Conservation (phyloP, 768 basidiomycete species). For the Phlegmacium glaucopus region DNA sequence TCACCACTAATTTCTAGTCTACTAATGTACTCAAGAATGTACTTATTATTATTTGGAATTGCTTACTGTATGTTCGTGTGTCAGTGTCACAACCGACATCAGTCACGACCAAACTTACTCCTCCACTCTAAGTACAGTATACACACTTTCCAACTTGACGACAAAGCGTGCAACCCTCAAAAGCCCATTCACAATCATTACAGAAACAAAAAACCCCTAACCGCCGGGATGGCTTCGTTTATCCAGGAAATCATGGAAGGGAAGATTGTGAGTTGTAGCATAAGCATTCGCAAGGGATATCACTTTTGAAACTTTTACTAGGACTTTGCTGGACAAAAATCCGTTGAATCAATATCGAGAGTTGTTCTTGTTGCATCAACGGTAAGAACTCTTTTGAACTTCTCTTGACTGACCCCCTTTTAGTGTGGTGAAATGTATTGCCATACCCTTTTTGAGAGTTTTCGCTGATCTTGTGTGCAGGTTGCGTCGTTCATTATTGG, state of each 20-base stretch:
- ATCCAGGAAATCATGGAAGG: slow-evolving; percentile 24
- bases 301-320: slow-evolving; percentile 17
- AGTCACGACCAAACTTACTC: no score
- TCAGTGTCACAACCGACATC: no score
- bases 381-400: slow-evolving; percentile 29
- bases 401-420: no score
- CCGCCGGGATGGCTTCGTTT: no score
- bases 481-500: slow-evolving; percentile 54
- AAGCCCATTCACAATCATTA: background rate
- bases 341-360: slow-evolving; percentile 45
- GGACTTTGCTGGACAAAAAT: slow-evolving; percentile 63
- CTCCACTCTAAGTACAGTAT: no score
- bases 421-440: no score
- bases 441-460: no score
- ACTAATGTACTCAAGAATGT: no score
- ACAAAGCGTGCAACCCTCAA: slow-evolving; percentile 9
- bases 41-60: no score
- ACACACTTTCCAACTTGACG: no score
- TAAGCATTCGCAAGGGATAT: background rate
- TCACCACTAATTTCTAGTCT: background rate
- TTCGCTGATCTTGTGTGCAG: slow-evolving; percentile 35
- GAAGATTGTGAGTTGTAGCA: slow-evolving; percentile 32
- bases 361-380: slow-evolving; percentile 42
- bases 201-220: background rate
- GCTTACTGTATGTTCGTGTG: no score